These are phyloP conservation scores for Albizia julibrissin DNA, from an alignment of 306 rosid species.

Conservation along the genomic window DNA sequence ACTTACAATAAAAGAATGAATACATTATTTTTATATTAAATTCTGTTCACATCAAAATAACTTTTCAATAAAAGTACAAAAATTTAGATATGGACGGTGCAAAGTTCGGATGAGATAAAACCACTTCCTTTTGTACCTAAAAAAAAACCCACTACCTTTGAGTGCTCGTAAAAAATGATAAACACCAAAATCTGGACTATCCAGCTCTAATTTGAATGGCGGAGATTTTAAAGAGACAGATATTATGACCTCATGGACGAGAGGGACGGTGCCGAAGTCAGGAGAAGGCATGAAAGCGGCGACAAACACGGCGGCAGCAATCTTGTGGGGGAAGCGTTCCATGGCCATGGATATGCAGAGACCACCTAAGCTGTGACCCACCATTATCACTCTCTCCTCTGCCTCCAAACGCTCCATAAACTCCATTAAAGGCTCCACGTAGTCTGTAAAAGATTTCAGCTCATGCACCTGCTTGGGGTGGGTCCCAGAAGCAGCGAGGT, in stretches of 20 bases:
- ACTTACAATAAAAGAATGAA: no score
- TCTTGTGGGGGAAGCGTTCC: conserved; percentile 55
- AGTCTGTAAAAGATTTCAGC: conserved; percentile 39
- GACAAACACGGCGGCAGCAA: conserved; percentile 51
- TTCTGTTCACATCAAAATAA: no score
- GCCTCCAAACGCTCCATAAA: conserved; percentile 38
- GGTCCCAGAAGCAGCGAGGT: conserved; percentile 61
- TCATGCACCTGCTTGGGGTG: conserved; percentile 41
- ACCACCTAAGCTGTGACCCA: conserved; percentile 65
- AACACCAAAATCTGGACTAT: no score
- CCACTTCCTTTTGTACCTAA: no score
- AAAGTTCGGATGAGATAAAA: no score
- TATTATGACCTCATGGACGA: not conserved
- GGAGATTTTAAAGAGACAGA: no score
- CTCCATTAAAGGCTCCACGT: conserved; percentile 48
- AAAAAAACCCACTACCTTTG: no score
- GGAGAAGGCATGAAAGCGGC: conserved; percentile 48
- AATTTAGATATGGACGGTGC: no score
- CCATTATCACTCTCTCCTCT: conserved; percentile 54
- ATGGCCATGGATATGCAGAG: conserved; percentile 50
- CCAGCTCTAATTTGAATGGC: not conserved
- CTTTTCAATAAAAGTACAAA: no score
- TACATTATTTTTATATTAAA: no score
- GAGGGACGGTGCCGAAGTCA: not conserved
- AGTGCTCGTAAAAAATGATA: no score